Evolutionary conservation across 805 yeast species (phyloP), one percentile per base, ranked within the genome.

Genomic region (Candida peoriensis): DNA sequence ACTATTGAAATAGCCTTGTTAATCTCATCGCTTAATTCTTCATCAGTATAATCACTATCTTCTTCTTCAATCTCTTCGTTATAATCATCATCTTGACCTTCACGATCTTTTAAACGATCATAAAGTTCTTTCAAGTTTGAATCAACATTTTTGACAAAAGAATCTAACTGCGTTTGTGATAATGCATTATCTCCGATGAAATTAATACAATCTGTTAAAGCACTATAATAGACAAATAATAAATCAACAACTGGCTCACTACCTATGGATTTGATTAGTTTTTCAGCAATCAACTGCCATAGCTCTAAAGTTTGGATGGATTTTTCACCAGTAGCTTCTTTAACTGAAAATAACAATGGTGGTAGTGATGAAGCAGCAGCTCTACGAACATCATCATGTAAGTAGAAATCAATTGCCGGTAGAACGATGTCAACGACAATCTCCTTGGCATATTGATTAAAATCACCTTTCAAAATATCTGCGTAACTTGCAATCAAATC

Each of bases 311-410:
- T 75, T 45, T 78, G 80, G 9, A 69, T 66, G 4, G 87, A 74
- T 26, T 68, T 63, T 30, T 59, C 54, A 28, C 71, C 73, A 17
- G 72, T 66, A 4, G 72, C 72, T 4, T 59, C 52, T 39, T 68
- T 64, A n/a, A 81, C 68, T 44, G 85, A 76, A 36, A 74, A 63
- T 40, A 93, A 64, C 35, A 90, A 64, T 4, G 87, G 77, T 3
- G 97, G 88, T 51, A 89, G 76, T 5, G 89, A 72, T 42, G 80
- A 73, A 3, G 96, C 89, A 30, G 96, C 88, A n/a, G 90, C 76
- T 19, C 83, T 86, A 48, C 97, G 77, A 6, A 90, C 97, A 24
- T 94, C 96, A 58, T 88, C 96, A 56, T 88, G 96, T 51, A 89
- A 72, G 55, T 85, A 88, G 57, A 90, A 93, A 54, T 81, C 93